Base-by-base conservation (phyloP, 352 stramenopile species). In the Detonula confervacea region DNA sequence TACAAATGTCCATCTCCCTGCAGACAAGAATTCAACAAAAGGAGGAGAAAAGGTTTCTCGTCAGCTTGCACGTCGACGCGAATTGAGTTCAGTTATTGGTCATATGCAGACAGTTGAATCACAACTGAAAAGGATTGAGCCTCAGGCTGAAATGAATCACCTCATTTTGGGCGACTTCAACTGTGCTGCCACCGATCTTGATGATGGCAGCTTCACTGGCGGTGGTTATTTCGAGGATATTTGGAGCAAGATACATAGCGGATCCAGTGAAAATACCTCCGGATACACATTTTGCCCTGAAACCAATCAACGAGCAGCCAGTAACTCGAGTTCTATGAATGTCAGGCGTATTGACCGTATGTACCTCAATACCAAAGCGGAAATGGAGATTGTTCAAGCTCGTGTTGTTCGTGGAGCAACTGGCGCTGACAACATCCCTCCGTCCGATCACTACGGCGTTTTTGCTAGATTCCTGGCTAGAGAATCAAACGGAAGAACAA, bases 381-480 rank as follows among this genome's bases (percentile, higher is more conserved):
- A 37, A 37, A 18, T 62, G 54, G 24, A 62, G 35, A 16, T 24
- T 62, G n/a, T 35, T 62, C n/a, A 62, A 35, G 54, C 24, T 62
- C 16, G 12, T 18, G 33, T 59, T 25, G 18, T 52, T 7, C n/a
- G 29, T 59, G 60, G 60, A 18, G 59, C 7, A 7, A n/a, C 60
- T 12, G 60, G n/a, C 30, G 8, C 7, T 57, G 60, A 18, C 12
- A 8, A 44, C 35, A 44, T 71, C 1, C 64, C 64, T 24, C 63
- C 73, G 54, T 81, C 73, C 14, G 63, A 81, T 71, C 73, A 81
- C 27, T 76, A 68, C 68, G 73, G 73, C 8, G 22, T 79, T 20
- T 67, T 14, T 29, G 27, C 61, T 20, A 25, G 6, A 25, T 66
- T 79, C 39, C 9, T n/a, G 8, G 18, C 20, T 22, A 55, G n/a